phyloP scores from a whole-genome alignment of 345 rosid species.

The Pistacia integerrima region DNA sequence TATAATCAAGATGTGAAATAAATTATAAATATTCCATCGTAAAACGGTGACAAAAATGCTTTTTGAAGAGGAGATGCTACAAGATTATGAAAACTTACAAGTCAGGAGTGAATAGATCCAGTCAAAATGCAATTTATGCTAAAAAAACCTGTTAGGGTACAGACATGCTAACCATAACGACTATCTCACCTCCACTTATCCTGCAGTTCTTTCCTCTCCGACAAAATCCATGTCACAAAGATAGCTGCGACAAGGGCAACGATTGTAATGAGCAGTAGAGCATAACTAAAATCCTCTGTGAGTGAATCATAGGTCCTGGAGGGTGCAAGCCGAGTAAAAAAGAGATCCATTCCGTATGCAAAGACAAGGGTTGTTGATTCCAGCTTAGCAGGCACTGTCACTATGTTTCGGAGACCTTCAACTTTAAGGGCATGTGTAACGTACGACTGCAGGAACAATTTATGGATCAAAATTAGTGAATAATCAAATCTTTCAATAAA shows the following conservation, averaged over 20 bases:
- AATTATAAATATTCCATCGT: conserved; percentile 1
- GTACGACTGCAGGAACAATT: conserved; percentile 60
- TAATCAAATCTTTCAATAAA: background rate
- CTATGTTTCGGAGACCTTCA: conserved; percentile 81
- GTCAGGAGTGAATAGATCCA: conserved; percentile 22
- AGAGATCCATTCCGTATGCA: conserved; percentile 88
- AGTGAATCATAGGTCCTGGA: conserved; percentile 96
- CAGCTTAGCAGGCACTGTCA: conserved; percentile 90
- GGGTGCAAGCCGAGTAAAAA: conserved; percentile 89
- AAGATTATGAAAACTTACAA: conserved; percentile 25
- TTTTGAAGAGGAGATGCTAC: conserved; percentile 12
- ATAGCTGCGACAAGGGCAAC: conserved; percentile 83
- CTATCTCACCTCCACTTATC: conserved; percentile 83
- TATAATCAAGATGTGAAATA: background rate
- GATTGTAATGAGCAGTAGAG: conserved; percentile 83
- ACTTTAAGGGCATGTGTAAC: conserved; percentile 80
- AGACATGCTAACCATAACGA: conserved; percentile 10
- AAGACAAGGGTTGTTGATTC: conserved; percentile 93
- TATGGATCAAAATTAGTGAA: conserved; percentile 1
- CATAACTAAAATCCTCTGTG: conserved; percentile 94
- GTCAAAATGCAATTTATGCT: background rate
- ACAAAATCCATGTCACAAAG: conserved; percentile 77
- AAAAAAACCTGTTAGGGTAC: conserved; percentile 21
- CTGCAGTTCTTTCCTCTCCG: conserved; percentile 85
- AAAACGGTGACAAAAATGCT: conserved; percentile 11